These are phyloP conservation scores for Phanerodontia chrysosporium DNA, from an alignment of 768 basidiomycete genomes.

Conservation along the genomic window DNA sequence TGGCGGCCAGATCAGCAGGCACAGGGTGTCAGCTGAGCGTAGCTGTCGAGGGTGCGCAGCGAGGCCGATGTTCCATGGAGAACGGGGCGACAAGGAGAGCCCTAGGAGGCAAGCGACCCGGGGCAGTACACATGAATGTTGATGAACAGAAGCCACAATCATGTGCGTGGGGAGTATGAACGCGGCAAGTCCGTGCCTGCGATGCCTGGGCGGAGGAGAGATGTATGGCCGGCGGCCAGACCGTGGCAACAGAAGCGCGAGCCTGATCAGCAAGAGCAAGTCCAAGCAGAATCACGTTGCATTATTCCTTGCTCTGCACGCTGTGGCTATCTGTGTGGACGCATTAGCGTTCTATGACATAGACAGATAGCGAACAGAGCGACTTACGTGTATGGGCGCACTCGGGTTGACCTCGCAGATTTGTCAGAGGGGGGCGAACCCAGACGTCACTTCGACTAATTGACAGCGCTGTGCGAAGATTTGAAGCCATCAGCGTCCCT, in stretches of 20 bases:
- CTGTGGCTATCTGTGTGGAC: background rate
- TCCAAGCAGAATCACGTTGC: background rate
- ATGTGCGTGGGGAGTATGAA: background rate
- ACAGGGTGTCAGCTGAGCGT: background rate
- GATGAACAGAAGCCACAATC: background rate
- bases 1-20: background rate
- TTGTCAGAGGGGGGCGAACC: background rate
- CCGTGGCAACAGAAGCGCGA: background rate
- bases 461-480: background rate
- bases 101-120: background rate
- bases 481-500: background rate
- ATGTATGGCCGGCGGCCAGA: background rate
- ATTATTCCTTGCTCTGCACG: background rate
- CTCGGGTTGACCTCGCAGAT: background rate
- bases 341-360: background rate
- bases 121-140: background rate
- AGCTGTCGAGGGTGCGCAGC: background rate
- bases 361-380: background rate
- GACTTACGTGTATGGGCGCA: constrained; percentile 1
- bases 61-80: background rate
- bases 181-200: background rate
- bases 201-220: background rate
- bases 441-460: background rate
- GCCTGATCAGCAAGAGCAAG: background rate
- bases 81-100: background rate